These are phyloP conservation scores for Lepidopterella palustris DNA, from an alignment of 495 filamentous ascomycete genomes.

Conservation along the genomic window DNA sequence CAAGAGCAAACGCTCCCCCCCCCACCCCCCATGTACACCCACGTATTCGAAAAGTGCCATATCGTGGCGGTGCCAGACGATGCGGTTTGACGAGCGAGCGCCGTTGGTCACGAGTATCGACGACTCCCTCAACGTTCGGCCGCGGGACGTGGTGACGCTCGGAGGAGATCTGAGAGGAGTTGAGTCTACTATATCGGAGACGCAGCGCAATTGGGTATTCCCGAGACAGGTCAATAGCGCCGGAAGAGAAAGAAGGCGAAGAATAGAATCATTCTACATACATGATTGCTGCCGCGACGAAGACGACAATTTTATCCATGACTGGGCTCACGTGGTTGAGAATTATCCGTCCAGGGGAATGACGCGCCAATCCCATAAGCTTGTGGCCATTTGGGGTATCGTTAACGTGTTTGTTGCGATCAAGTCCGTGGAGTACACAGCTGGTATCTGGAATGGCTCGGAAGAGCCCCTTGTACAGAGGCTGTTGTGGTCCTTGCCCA, in stretches of 20 bases:
- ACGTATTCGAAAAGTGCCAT: slow-evolving; percentile 1
- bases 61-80: slow-evolving; percentile 6
- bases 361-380: slow-evolving; percentile 1
- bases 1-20: slow-evolving; percentile 2
- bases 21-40: not conserved
- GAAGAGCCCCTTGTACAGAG: slow-evolving; percentile 1
- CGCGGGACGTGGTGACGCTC: not conserved
- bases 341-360: slow-evolving; percentile 2
- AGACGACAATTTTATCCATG: slow-evolving; percentile 1
- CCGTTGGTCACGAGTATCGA: slow-evolving; percentile 2
- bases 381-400: slow-evolving; percentile 1
- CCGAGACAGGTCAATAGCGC: not conserved
- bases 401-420: not conserved
- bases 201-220: slow-evolving; percentile 6
- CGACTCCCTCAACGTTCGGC: slow-evolving; percentile 1
- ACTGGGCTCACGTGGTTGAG: slow-evolving; percentile 1
- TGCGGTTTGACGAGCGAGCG: slow-evolving; percentile 5
- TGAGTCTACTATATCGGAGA: slow-evolving; percentile 1
- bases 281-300: not conserved
- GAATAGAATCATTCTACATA: not conserved
- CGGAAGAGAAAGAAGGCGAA: not conserved
- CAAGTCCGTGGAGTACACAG: slow-evolving; percentile 3
- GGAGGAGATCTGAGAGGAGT: slow-evolving; percentile 1
- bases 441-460: slow-evolving; percentile 6
- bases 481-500: slow-evolving; percentile 1